Percentiles rank a stretch among this genome's conserved stretches.
Conservation (phyloP, 2,329 filamentous ascomycete genomes). For the Sarocladium brachiariae region DNA sequence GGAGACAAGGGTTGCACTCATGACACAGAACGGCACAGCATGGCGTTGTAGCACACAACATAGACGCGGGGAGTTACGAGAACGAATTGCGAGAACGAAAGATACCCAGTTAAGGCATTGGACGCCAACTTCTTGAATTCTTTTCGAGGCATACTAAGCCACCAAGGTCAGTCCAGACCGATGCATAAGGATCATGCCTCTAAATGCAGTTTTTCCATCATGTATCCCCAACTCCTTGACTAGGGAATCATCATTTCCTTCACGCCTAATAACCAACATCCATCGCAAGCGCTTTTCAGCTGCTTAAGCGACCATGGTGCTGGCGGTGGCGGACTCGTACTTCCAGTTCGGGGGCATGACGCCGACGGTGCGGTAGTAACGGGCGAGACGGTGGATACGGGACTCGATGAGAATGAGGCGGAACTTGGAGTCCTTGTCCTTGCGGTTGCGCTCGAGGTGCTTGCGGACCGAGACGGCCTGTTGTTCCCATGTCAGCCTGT, state of each 20-base stretch:
- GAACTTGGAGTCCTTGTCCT: conserved; percentile 99
- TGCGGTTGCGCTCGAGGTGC: conserved; percentile 99
- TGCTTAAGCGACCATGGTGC: conserved; percentile 82
- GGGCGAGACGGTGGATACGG: conserved; percentile 98
- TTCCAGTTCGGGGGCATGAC: conserved; percentile 89
- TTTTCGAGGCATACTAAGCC: conserved; percentile 24
- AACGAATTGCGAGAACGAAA: neutral
- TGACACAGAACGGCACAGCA: neutral
- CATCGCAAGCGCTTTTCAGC: conserved; percentile 4
- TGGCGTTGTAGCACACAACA: neutral
- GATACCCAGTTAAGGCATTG: conserved; percentile 23
- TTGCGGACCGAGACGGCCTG: conserved; percentile 97
- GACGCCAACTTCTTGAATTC: conserved; percentile 24
- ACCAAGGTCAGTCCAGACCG: conserved; percentile 25
- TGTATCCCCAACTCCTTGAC: conserved; percentile 37
- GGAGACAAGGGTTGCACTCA: neutral
- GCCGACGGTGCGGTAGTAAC: conserved; percentile 98
- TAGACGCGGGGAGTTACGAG: too few relatives aligned
- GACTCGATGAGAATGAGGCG: conserved; percentile 99
- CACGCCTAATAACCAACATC: conserved; percentile 15
- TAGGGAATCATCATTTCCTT: conserved; percentile 25
- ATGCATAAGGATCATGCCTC: conserved; percentile 34
- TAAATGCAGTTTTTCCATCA: conserved; percentile 37
- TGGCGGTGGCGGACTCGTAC: conserved; percentile 97
- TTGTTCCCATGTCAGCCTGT: conserved; percentile 6